Percentiles rank a stretch among this genome's conserved stretches.
These are phyloP conservation scores for Ustilago shanxiensis DNA, from an alignment of 1,284 basidiomycete species.

Conservation along the genomic window DNA sequence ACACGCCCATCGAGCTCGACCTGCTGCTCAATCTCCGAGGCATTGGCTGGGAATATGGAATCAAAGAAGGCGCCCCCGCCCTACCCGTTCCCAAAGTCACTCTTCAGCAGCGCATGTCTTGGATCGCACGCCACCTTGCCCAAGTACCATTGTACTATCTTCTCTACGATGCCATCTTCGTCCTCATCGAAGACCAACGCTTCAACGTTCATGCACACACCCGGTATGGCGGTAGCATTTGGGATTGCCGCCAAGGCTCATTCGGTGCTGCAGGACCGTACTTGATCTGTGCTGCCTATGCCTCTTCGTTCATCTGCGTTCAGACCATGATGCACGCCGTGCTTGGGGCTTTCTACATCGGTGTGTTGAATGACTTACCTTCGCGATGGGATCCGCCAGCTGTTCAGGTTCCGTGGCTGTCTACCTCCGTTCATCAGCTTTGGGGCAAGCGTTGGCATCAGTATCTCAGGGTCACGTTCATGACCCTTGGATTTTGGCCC, in stretches of 20 bases:
- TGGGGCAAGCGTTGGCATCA: conserved; percentile 52
- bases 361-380: conserved; percentile 13
- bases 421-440: conserved; percentile 32
- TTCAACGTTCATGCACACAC: conserved; percentile 24
- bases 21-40: conserved; percentile 41
- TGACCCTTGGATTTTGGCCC: conserved; percentile 33
- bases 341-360: conserved; percentile 8
- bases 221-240: conserved; percentile 21
- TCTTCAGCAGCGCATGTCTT: conserved; percentile 6
- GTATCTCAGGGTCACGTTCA: conserved; percentile 32
- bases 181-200: conserved; percentile 27
- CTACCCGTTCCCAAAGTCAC: conserved; percentile 21
- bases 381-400: conserved; percentile 38
- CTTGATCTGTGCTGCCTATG: conserved; percentile 21
- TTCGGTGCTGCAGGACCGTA: conserved; percentile 34
- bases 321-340: conserved; percentile 16
- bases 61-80: conserved; percentile 26
- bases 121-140: conserved; percentile 12
- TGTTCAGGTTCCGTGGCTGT: conserved; percentile 13
- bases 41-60: conserved; percentile 49
- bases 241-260: conserved; percentile 16
- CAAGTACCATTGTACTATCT: conserved; percentile 8
- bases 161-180: conserved; percentile 24
- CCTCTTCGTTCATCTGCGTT: conserved; percentile 8
- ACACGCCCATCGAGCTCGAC: conserved; percentile 39